phyloP scores from a whole-genome alignment of 306 rosid genomes.

The Pterocarpus santalinus region DNA sequence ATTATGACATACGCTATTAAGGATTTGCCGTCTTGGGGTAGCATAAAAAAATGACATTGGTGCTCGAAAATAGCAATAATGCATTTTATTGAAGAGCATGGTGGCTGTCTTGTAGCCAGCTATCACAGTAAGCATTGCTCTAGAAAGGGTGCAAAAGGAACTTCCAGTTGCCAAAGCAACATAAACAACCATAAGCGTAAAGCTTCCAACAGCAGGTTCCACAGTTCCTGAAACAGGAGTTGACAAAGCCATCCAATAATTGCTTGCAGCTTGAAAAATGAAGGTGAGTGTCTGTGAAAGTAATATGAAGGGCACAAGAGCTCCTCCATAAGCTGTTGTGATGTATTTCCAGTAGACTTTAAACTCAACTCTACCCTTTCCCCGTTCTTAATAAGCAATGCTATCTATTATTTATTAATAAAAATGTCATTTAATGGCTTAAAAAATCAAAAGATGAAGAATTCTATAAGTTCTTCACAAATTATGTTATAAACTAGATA shows the following conservation, averaged over 20 bases:
- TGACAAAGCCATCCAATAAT: slow-evolving; percentile 93
- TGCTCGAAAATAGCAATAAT: slow-evolving; percentile 69
- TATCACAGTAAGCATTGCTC: slow-evolving; percentile 54
- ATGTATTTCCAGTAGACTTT: slow-evolving; percentile 75
- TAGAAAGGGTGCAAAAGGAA: slow-evolving; percentile 61
- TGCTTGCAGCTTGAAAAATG: slow-evolving; percentile 72
- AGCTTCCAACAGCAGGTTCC: slow-evolving; percentile 52
- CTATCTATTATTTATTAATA: too few relatives aligned
- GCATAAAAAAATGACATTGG: slow-evolving; percentile 90
- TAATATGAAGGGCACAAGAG: slow-evolving; percentile 80
- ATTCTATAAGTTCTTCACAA: too few relatives aligned
- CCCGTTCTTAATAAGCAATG: slow-evolving; percentile 63
- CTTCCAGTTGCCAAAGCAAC: slow-evolving; percentile 74
- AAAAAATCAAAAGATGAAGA: too few relatives aligned
- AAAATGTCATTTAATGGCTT: too few relatives aligned
- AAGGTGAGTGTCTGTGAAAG: slow-evolving; percentile 67
- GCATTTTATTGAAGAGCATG: slow-evolving; percentile 77
- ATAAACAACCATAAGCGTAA: slow-evolving; percentile 66
- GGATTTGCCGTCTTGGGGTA: slow-evolving; percentile 73
- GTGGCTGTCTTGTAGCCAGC: slow-evolving; percentile 78
- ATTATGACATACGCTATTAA: slow-evolving; percentile 56
- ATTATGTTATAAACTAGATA: too few relatives aligned
- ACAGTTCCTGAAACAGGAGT: slow-evolving; percentile 68
- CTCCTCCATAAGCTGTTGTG: slow-evolving; percentile 78
- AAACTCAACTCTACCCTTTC: slow-evolving; percentile 78